Evolutionary conservation across 352 stramenopile species (phyloP).

Genomic region (Pythium inflatum): DNA sequence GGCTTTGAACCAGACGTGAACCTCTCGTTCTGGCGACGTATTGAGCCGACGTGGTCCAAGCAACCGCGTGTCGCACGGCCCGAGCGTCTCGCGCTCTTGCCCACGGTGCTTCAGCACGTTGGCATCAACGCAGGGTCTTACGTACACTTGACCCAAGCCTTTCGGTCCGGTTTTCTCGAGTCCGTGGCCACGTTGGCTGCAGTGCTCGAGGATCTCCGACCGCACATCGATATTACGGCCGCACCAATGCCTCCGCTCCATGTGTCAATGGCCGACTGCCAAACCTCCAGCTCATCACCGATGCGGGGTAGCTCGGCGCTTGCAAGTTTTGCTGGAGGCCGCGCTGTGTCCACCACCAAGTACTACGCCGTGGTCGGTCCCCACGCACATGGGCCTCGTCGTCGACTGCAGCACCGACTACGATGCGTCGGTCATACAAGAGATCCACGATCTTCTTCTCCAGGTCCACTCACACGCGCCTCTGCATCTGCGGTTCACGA

Average conservation of each 20-base stretch:
- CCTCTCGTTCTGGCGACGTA: background rate
- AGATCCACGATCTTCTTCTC: background rate
- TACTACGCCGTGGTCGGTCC: background rate
- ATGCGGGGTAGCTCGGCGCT: background rate
- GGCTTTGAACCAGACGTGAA: constrained; percentile 5
- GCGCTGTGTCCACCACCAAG: background rate
- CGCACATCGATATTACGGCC: background rate
- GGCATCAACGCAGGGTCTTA: too few relatives aligned
- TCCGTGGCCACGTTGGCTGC: background rate
- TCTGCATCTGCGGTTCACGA: background rate
- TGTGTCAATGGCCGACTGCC: background rate
- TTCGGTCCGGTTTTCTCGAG: background rate
- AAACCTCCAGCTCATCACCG: background rate
- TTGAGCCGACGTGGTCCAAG: too few relatives aligned
- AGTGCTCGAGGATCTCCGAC: background rate
- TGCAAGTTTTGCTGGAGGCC: background rate
- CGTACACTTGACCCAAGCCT: too few relatives aligned
- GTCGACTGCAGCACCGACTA: background rate
- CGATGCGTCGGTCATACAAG: background rate
- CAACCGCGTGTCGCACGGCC: too few relatives aligned
- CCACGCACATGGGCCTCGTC: background rate
- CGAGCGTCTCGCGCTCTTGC: too few relatives aligned
- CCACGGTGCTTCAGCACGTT: too few relatives aligned
- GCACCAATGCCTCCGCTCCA: background rate
- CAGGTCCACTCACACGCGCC: background rate